phyloP scores from a whole-genome alignment of 1,284 basidiomycete genomes.

The Volvariella surrecta region DNA sequence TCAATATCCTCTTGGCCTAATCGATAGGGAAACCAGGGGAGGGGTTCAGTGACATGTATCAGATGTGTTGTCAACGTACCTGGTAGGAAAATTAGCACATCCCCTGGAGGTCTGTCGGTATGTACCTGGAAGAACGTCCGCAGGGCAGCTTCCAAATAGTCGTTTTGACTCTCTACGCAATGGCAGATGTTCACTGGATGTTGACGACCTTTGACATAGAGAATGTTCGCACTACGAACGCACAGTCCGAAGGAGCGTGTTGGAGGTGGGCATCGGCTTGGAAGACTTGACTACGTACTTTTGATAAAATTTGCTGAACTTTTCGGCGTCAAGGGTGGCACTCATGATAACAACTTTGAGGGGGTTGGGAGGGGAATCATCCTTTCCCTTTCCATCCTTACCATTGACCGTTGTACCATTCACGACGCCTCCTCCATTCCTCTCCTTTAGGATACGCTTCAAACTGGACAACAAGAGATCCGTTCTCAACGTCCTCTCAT shows the following conservation, averaged over 20 bases:
- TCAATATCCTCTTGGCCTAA: constrained; percentile 96
- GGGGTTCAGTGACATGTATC: too few relatives aligned
- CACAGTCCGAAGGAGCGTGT: too few relatives aligned
- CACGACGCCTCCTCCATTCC: constrained; percentile 31
- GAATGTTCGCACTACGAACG: constrained; percentile 63
- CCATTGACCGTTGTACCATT: constrained; percentile 12
- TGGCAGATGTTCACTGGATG: constrained; percentile 85
- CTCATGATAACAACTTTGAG: constrained; percentile 97
- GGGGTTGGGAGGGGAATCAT: constrained; percentile 31
- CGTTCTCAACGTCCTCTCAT: constrained; percentile 92
- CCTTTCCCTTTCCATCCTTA: constrained; percentile 29
- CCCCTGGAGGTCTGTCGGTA: constrained; percentile 69
- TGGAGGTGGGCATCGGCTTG: constrained; percentile 22
- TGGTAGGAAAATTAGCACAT: constrained; percentile 91
- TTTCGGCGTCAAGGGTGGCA: constrained; percentile 92
- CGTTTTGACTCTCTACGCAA: constrained; percentile 62
- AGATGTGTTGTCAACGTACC: too few relatives aligned
- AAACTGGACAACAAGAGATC: constrained; percentile 91
- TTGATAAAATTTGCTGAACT: constrained; percentile 86
- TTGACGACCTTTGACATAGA: constrained; percentile 91
- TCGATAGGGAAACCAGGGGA: constrained; percentile 1
- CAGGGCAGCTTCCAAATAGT: constrained; percentile 87
- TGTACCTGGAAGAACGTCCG: constrained; percentile 92
- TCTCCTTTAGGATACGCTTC: constrained; percentile 74
- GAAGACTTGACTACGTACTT: constrained; percentile 38